A percentile compares a stretch with the other conserved stretches of the same genome.
Evolutionary conservation across 225 moss, liverwort and hornwort species (phyloP).

Genomic region (Sphagnum contortum): DNA sequence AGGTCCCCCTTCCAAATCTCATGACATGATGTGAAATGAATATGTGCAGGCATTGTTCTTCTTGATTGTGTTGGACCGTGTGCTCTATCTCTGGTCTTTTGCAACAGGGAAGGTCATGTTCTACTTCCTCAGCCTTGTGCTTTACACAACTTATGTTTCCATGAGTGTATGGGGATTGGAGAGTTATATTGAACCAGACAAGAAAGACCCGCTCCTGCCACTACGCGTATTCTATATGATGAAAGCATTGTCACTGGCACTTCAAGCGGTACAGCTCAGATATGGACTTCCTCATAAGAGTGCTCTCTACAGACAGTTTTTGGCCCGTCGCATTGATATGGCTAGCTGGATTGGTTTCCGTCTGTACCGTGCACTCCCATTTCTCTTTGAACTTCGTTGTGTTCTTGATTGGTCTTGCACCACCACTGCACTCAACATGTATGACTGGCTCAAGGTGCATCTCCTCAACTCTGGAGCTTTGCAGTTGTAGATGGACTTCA

Average conservation of each 20-base stretch:
- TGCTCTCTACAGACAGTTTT: constrained; percentile 72
- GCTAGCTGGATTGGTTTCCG: constrained; percentile 84
- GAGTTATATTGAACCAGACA: constrained; percentile 10
- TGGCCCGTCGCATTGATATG: constrained; percentile 52
- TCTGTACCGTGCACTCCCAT: constrained; percentile 73
- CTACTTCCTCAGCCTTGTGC: constrained; percentile 60
- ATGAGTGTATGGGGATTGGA: constrained; percentile 54
- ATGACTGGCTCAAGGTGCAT: constrained; percentile 93
- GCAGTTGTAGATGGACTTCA: no score
- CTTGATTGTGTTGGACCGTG: constrained; percentile 80
- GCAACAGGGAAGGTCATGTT: constrained; percentile 81
- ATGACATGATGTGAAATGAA: no score
- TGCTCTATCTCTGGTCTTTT: constrained; percentile 75
- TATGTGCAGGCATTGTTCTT: constrained; percentile 78
- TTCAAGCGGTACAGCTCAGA: constrained; percentile 91
- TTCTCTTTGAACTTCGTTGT: constrained; percentile 94
- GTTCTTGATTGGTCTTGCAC: constrained; percentile 96
- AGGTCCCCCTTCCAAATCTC: no score
- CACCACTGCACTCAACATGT: constrained; percentile 83
- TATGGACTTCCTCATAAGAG: constrained; percentile 88
- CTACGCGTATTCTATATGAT: constrained; percentile 79
- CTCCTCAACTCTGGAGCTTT: not conserved
- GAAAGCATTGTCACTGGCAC: constrained; percentile 66
- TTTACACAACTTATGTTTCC: constrained; percentile 76
- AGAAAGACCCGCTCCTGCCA: constrained; percentile 33